A percentile compares a stretch with the other conserved stretches of the same genome.
phyloP scores from a whole-genome alignment of 2,329 filamentous ascomycete species.

The Colletotrichum echinochloae region DNA sequence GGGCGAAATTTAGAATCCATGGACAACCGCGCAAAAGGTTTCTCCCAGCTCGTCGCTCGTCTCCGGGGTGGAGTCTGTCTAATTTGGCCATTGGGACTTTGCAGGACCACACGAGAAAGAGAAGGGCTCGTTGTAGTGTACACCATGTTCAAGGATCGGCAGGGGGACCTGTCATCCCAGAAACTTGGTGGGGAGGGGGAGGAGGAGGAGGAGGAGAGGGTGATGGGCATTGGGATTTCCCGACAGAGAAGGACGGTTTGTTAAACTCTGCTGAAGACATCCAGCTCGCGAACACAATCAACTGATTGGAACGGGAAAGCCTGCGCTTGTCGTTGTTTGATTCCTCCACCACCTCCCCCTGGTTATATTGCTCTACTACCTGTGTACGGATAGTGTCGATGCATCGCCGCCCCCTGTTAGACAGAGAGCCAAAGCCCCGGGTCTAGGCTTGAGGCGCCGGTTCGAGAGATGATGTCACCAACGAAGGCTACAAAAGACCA shows the following conservation, averaged over 20 bases:
- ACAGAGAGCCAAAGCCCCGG: not conserved
- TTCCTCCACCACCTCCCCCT: too few relatives aligned
- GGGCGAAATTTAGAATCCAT: too few relatives aligned
- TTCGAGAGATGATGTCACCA: conserved; percentile 28
- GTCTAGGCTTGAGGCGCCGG: not conserved
- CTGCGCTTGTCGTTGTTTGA: not conserved
- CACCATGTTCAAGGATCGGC: not conserved
- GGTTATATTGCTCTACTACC: not conserved
- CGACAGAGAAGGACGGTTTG: conserved; percentile 4
- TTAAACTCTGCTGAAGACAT: not conserved
- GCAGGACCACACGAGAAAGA: not conserved
- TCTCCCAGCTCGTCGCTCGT: too few relatives aligned
- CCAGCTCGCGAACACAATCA: not conserved
- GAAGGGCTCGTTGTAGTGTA: too few relatives aligned
- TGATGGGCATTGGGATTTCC: conserved; percentile 28
- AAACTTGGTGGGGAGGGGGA: too few relatives aligned
- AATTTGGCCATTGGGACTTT: conserved; percentile 10
- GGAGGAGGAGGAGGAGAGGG: too few relatives aligned
- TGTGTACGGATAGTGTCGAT: too few relatives aligned
- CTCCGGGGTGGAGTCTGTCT: conserved; percentile 1
- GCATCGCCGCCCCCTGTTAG: conserved; percentile 8
- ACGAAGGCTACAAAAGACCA: conserved; percentile 30
- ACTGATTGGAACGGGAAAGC: not conserved
- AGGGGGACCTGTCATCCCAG: not conserved
- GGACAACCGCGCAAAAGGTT: too few relatives aligned